Base-by-base conservation (phyloP, 1,284 basidiomycete species). In the Psilocybe mexicana region DNA sequence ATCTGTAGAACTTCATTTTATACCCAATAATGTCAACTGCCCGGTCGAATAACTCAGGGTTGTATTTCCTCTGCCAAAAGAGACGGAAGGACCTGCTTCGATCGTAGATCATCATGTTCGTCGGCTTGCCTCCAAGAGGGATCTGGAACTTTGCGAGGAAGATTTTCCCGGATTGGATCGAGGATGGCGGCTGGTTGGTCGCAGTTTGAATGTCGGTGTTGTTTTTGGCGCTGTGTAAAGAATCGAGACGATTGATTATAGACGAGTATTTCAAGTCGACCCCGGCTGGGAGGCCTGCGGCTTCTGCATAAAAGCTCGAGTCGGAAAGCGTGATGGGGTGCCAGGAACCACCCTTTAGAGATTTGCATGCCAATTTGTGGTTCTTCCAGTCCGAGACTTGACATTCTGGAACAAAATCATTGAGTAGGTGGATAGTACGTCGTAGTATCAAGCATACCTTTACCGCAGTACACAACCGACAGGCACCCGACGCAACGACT, bases 281-380 rank as follows among this genome's bases (percentile, higher is more conserved):
- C 5, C 8, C 30, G 8, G 18, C 18, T 18, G 18, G 7, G 43
- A 46, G 2, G 24, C 4, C 45, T 24, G 35, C 2, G 58, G 52
- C 36, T 58, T 40, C 2, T 28, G 10, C 36, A 43, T 28, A 48
- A 47, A 53, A 14, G 57, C 57, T 28, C 48, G 54, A 18, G 46
- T 33, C 43, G 6, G 58, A 61, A 14, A 79, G 67, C 2, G 64
- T 66, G 35, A 77, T 63, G 1, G 67, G 70, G 52, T 65, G 61
- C 78, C 78, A 80, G 14, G 67, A 70, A 3, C 73, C 77, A 43
- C 73, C 74, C 61, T 75, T 71, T 40, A 80, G 64, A 1, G 76
- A 72, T 18, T 66, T 70, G 58, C 78, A 79, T 1, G 66, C 60
- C 2, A 57, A 43, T 61, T 76, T 79, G 65, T 80, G 78, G 5